Conservation (phyloP, 148 eudicot genomes). For the Pharnaceum exiguum region DNA sequence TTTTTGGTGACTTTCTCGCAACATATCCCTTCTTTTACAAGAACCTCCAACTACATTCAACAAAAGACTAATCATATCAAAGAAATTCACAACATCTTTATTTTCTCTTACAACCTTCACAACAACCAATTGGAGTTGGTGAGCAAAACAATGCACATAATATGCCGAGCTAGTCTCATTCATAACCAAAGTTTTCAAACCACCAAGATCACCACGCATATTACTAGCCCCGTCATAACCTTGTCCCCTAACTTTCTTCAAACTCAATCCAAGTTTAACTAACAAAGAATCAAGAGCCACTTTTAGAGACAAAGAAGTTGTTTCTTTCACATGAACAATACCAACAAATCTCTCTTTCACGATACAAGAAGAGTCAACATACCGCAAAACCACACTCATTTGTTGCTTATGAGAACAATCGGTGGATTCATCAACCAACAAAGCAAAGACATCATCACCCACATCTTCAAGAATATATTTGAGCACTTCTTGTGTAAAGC, state of each 20-base stretch:
- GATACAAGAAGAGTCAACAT: background rate
- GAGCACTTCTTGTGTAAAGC: background rate
- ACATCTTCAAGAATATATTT: background rate
- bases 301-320: background rate
- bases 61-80: background rate
- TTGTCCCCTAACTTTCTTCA: background rate
- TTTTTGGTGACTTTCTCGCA: background rate
- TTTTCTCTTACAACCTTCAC: background rate
- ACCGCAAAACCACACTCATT: background rate
- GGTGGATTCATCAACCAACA: background rate
- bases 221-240: constrained; percentile 1
- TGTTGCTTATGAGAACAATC: background rate
- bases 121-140: background rate
- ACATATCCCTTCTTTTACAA: background rate
- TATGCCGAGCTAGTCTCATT: background rate
- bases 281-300: background rate
- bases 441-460: background rate
- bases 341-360: background rate
- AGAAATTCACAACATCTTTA: background rate
- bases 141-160: constrained; percentile 1
- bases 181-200: background rate
- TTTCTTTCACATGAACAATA: background rate
- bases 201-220: background rate
- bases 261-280: background rate
- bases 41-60: background rate